Evolutionary conservation across 208 protist genomes (phyloP), one percentile per base, ranked within the genome.

Genomic region (Wallacemonas collosoma): DNA sequence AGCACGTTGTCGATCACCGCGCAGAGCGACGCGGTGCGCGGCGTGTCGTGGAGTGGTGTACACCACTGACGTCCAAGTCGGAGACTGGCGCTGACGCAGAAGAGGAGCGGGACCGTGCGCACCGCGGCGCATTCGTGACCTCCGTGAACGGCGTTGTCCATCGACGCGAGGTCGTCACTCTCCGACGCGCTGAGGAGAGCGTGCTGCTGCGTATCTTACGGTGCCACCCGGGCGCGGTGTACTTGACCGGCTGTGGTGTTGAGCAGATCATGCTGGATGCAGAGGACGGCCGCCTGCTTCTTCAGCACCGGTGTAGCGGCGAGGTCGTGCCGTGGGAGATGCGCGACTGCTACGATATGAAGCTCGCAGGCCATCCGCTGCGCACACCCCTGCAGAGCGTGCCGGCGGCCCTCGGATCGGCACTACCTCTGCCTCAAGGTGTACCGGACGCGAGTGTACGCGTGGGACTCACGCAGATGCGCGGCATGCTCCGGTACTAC

Each of bases 401-500:
- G 38, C 0, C 73, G 11, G 8, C 64, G 7, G 26, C 3, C 26
- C 70, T 5, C n/a, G 53, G 1, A 35, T 12, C 43, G 39, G 44
- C 71, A 11, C 50, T 63, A 51, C 73, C 69, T 17, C 81, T 79
- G 35, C 83, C 81, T 11, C 71, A 72, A n/a, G 80, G 79, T 45
- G 69, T 87, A 9, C 55, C 40, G 26, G 26, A 40, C 14, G 66
- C 72, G 3, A 53, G 64, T 11, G 50, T 75, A 50, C 80, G 82
- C 5, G 70, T 87, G 5, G 72, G 72, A 2, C 56, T 83, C 53
- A 68, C 47, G 14, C 75, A 77, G 40, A 77, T 91, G 48, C 72
- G 75, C 2, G 79, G 83, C 2, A 87, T 91, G 82, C 71, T 91
- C 41, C 79, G 81, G 58, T 77, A 91, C 77, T 91, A 91, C 72